Base-by-base conservation (phyloP, 2,329 filamentous ascomycete species). In the Pseudogymnoascus sp. region DNA sequence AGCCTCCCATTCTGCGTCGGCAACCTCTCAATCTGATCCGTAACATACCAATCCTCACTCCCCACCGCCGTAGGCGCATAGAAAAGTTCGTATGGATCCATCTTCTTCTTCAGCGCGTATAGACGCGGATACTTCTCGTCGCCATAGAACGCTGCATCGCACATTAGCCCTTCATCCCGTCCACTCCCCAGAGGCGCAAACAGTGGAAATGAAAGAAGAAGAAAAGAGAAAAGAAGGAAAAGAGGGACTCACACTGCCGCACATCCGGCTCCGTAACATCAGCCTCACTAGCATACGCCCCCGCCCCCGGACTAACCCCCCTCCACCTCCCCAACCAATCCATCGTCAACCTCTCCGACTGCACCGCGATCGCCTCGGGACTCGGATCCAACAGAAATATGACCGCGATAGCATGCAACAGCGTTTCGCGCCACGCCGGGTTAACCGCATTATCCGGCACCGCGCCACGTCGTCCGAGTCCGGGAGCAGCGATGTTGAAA, bases 261-360 rank as follows among this genome's bases (percentile, higher is more conserved):
- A 75, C 80, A 53, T 77, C 66, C 0, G 73, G 72, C 70, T 80
- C 74, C 37, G 71, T 71, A 61, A 79, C 76, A 70, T 81, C 76
- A 2, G 76, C 79, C 71, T 84, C 80, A 66, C 79, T 81, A 74
- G 79, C 74, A 69, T 81, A 81, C 1, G 75, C 72, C 3, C 76
- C 78, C 4, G 74, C 71, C 2, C 73, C 74, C 0, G 65, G 65
- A 5, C 64, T 62, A 18, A 65, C 60, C 4, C 35, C 64, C 4
- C 65, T 33, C 63, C 62, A 66, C n/a, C 61, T 63, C 28, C 61
- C 62, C 63, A 69, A 64, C 63, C 62, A 67, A 7, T 65, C 37
- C 23, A 56, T 56, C 10, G 66, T 67, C 7, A 69, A 25, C 5
- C 59, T 64, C 0, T 73, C 69, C 0, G 80, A 79, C 7, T 81